phyloP scores from a whole-genome alignment of 208 protist genomes.

The Leptomonas pyrrhocoris region DNA sequence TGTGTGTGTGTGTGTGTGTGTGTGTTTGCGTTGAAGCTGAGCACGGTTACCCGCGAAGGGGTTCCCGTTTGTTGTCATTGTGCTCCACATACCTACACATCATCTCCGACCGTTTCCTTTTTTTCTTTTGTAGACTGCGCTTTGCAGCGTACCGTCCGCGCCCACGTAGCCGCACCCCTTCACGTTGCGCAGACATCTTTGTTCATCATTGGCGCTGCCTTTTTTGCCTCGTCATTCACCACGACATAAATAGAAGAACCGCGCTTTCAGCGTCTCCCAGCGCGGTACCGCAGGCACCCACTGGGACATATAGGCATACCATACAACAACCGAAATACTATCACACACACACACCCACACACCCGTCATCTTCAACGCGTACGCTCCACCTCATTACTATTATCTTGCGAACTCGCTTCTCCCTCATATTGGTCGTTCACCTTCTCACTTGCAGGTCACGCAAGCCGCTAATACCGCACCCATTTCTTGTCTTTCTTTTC shows the following conservation, averaged over 20 bases:
- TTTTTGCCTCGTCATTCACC: background rate
- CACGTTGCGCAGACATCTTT: no score
- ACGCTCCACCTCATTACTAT: background rate
- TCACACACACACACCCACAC: constrained; percentile 4
- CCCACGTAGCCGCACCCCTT: no score
- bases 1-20: no score
- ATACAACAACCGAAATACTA: no score
- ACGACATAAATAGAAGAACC: constrained; percentile 11
- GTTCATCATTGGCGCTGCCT: no score
- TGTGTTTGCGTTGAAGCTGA: no score
- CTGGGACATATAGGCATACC: background rate
- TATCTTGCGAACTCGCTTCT: background rate
- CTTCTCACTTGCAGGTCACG: background rate
- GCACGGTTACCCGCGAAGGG: no score
- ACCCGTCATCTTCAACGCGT: background rate
- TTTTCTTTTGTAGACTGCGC: constrained; percentile 15
- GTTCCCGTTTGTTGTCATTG: no score
- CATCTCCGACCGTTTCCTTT: constrained; percentile 14
- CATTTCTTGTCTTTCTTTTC: background rate
- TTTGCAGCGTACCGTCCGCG: no score
- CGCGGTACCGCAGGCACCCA: no score
- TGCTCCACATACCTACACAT: no score
- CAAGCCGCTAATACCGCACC: background rate
- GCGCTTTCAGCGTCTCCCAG: no score
- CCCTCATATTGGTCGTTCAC: background rate